Evolutionary conservation across 1,139 yeast genomes (phyloP), one percentile per base, ranked within the genome.

Genomic region (Taphrina communis): DNA sequence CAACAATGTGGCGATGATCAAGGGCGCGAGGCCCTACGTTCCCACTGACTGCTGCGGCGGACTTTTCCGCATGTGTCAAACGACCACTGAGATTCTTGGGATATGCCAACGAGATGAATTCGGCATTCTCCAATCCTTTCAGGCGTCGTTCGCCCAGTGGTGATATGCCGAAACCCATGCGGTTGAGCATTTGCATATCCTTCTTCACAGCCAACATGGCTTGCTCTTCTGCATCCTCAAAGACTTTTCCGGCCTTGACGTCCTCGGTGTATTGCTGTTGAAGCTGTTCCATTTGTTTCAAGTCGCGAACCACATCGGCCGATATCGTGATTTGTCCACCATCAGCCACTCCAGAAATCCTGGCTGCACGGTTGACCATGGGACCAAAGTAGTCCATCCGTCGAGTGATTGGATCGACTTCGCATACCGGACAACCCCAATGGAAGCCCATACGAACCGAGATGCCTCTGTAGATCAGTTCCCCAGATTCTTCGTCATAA

Each of bases 301-400:
- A 84, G 75, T 90, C 97, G 60, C 84, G 84, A 74, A 89, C 81
- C 75, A 91, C 90, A 77, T 93, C 97, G 1, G 88, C 84, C 74
- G 96, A 89, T 67, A 93, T 83, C 0, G 96, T 87, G 55, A 93
- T 90, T 78, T 94, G 97, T n/a, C 99, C 99, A 70, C 99, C 99
- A 77, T 92, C 97, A 0, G 99, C 99, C 65, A 90, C 89, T 1
- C 97, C 91, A 77, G 94, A 88, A 55, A 94, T 93, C 75, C 99
- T 84, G 0, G 98, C 89, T 0, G 99, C 91, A 70, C 97, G 84
- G 76, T 94, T 94, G 38, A 94, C 99, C 94, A 94, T 93, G 0
- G 99, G 99, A 0, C 99, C 99, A 75, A 94, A 89, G 78, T 94
- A 94, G 79, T 94, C 99, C 99, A 95, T 94, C 81, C 99, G 87